phyloP scores from a whole-genome alignment of 176 grass and related monocot species.

The Triticum monococcum region DNA sequence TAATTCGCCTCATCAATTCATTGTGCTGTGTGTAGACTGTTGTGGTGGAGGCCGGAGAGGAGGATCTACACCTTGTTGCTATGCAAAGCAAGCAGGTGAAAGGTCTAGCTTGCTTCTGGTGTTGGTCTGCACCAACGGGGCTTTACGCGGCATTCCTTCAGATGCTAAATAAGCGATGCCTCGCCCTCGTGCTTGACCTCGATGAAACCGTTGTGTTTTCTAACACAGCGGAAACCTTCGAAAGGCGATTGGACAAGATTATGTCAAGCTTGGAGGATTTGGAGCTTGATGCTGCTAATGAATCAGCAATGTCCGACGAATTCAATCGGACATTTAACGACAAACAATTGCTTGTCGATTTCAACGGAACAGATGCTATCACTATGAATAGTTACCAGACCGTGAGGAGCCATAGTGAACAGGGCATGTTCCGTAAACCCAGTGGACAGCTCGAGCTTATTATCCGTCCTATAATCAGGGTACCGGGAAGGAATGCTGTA shows the following conservation, averaged over 20 bases:
- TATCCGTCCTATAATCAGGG: conserved; percentile 49
- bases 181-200: conserved; percentile 64
- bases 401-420: conserved; percentile 41
- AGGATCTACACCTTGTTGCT: conserved; percentile 64
- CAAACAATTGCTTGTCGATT: conserved; percentile 48
- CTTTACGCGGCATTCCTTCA: conserved; percentile 45
- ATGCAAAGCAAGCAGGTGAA: conserved; percentile 53
- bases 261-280: conserved; percentile 13
- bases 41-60: conserved; percentile 40
- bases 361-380: conserved; percentile 34
- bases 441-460: conserved; percentile 28
- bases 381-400: conserved; percentile 13
- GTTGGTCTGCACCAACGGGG: conserved; percentile 45
- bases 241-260: conserved; percentile 43
- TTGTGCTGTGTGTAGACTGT: conserved; percentile 38
- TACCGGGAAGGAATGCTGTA: conserved; percentile 52
- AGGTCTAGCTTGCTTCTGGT: conserved; percentile 68
- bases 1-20: neutral
- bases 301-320: conserved; percentile 44
- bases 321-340: conserved; percentile 48
- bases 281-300: conserved; percentile 41
- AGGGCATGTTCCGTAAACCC: conserved; percentile 2
- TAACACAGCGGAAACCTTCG: conserved; percentile 58
- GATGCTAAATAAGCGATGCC: conserved; percentile 60
- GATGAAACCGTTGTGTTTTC: conserved; percentile 60